phyloP scores from a whole-genome alignment of 2,329 filamentous ascomycete species.

The Ustilaginoidea virens region DNA sequence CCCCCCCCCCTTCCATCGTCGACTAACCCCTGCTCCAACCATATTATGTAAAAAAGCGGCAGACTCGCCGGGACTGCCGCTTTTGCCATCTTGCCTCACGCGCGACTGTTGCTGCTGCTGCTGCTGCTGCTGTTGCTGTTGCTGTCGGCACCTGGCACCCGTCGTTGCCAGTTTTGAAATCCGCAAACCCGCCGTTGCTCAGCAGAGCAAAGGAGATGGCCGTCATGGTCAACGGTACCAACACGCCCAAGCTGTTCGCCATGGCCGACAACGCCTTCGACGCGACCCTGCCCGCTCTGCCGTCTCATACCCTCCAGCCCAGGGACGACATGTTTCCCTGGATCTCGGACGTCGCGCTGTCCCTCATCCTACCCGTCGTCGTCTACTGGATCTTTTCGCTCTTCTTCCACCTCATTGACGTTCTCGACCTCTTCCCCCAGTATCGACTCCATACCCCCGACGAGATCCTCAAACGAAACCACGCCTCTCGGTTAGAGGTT shows the following conservation, averaged over 20 bases:
- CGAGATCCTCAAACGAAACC: constrained; percentile 76
- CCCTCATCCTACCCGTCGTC: constrained; percentile 59
- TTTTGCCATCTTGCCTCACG: no score
- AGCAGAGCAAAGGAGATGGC: neutral
- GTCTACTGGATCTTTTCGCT: constrained; percentile 82
- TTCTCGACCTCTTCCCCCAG: constrained; percentile 70
- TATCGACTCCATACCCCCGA: constrained; percentile 92
- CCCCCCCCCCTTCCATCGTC: no score
- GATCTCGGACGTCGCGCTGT: constrained; percentile 68
- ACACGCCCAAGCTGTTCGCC: constrained; percentile 14
- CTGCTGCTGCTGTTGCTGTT: no score
- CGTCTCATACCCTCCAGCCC: constrained; percentile 58
- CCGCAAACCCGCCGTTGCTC: no score
- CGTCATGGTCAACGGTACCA: constrained; percentile 26
- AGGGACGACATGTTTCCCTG: constrained; percentile 59
- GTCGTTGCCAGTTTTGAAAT: no score
- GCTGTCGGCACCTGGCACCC: no score
- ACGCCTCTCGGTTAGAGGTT: constrained; percentile 71
- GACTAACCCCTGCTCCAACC: no score
- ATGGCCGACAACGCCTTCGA: constrained; percentile 43
- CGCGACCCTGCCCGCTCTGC: constrained; percentile 59
- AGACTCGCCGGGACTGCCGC: no score
- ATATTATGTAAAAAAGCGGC: no score
- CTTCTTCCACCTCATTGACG: constrained; percentile 78
- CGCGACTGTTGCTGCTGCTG: no score